Base-by-base conservation (phyloP, 192 early-diverging fungal species). In the Linnemannia exigua region DNA sequence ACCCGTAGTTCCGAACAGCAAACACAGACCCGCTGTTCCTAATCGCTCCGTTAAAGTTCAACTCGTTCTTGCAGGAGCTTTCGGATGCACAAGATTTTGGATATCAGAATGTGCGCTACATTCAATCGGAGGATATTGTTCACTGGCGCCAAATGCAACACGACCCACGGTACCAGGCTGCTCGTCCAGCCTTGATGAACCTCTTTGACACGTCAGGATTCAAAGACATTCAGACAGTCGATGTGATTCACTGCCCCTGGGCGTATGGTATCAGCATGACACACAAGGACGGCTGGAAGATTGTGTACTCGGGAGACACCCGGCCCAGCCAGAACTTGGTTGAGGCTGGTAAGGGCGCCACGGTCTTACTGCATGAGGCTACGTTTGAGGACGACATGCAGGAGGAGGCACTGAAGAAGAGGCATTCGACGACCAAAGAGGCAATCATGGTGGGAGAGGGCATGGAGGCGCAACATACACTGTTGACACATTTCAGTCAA, bases 401-500 rank as follows among this genome's bases (percentile, higher is more conserved):
- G 5, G 87, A 90, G 22, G 94, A 97, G 66, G 98, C 98, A 5
- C 77, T 93, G 58, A 89, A 82, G 19, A 98, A 98, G 84, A 88
- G 91, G 33, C 98, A 99, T 84, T 94, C 93, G 52, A 99, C 97
- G 0, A 95, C 95, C 5, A 87, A 90, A 52, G 98, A 99, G 90
- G 96, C 97, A 0, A 92, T 98, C 28, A 88, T 92, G 58, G 95
- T 99, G 70, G 97, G 93, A 4, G 81, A 93, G 61, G 89, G 95
- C 16, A 98, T 98, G 97, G 91, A 94, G 6, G 97, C 97, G 31
- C 90, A 94, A 67, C 93, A 93, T 74, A 90, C 96, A 22, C 81
- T 99, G 41, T 88, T 99, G 52, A 99, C 97, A 41, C 98, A 99
- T 79, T 99, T 99, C 87, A 97, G 96, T 79, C 97, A 98, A 87